Conservation (phyloP, 129 eudicot species). For the Saussurea involucrata region DNA sequence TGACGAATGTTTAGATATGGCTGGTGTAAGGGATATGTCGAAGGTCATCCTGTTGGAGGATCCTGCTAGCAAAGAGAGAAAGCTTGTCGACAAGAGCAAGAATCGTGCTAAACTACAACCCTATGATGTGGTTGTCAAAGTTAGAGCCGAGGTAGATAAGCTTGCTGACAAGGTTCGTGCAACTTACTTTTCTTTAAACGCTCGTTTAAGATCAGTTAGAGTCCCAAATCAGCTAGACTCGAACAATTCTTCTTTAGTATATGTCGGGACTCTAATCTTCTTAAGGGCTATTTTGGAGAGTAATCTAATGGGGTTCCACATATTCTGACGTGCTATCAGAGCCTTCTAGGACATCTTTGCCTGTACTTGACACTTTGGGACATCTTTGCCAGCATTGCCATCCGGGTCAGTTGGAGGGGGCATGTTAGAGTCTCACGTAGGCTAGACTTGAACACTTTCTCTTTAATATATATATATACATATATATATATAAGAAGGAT, state of each 20-base stretch:
- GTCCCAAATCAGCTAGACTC: not conserved
- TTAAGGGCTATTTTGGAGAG: not conserved
- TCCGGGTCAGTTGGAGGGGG: no score
- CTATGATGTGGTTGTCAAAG: constrained; percentile 38
- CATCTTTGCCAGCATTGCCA: no score
- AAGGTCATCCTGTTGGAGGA: constrained; percentile 60
- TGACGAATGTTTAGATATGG: constrained; percentile 46
- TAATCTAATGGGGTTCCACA: not conserved
- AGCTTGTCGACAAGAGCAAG: constrained; percentile 35
- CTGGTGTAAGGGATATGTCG: constrained; percentile 61
- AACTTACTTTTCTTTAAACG: not conserved
- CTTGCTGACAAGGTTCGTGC: constrained; percentile 48
- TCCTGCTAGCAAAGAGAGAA: constrained; percentile 66
- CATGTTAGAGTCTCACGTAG: no score
- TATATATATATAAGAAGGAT: no score
- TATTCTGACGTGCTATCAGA: not conserved
- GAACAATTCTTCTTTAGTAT: no score
- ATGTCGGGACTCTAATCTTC: not conserved
- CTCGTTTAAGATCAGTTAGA: not conserved
- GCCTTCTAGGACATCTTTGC: not conserved
- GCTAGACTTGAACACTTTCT: no score
- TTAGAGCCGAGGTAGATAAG: constrained; percentile 50
- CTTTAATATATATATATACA: no score
- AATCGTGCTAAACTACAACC: constrained; percentile 21
- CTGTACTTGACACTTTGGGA: no score